Percentiles rank a stretch among this genome's conserved stretches.
Conservation (phyloP, 345 rosid species). For the Syzygium aqueum region DNA sequence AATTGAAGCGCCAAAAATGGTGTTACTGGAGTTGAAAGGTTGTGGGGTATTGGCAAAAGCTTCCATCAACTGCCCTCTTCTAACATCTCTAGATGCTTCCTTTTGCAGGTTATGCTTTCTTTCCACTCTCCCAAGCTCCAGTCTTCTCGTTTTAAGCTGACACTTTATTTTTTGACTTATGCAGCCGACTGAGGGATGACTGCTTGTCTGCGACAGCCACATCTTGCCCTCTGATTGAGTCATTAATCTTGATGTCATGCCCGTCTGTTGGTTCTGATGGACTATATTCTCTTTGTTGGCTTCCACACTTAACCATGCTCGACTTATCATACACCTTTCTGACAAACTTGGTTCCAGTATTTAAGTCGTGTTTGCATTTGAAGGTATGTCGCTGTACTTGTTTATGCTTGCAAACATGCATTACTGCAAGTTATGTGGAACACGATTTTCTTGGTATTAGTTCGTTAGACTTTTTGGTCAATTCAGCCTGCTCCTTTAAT, state of each 20-base stretch:
- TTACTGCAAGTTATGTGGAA: not conserved
- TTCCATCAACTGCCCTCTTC: conserved; percentile 65
- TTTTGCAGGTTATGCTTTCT: conserved; percentile 65
- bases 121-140: not conserved
- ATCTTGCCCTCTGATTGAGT: conserved; percentile 75
- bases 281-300: conserved; percentile 56
- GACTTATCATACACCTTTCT: conserved; percentile 93
- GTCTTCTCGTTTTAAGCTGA: not conserved
- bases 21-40: conserved; percentile 86
- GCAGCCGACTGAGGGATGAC: conserved; percentile 87
- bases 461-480: not conserved
- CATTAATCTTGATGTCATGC: conserved; percentile 91
- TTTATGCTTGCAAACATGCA: not conserved
- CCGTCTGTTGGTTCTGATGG: conserved; percentile 77
- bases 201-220: conserved; percentile 73
- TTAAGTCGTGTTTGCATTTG: conserved; percentile 69
- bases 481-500: not conserved
- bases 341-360: conserved; percentile 70
- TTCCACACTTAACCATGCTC: conserved; percentile 53
- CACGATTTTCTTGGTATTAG: not conserved
- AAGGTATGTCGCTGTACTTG: conserved; percentile 40
- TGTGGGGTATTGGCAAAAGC: conserved; percentile 89
- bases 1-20: conserved; percentile 79
- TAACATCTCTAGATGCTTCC: conserved; percentile 90
- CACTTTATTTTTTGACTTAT: not conserved